Evolutionary conservation across 345 rosid genomes (phyloP).

Genomic region (Gossypium longicalyx): DNA sequence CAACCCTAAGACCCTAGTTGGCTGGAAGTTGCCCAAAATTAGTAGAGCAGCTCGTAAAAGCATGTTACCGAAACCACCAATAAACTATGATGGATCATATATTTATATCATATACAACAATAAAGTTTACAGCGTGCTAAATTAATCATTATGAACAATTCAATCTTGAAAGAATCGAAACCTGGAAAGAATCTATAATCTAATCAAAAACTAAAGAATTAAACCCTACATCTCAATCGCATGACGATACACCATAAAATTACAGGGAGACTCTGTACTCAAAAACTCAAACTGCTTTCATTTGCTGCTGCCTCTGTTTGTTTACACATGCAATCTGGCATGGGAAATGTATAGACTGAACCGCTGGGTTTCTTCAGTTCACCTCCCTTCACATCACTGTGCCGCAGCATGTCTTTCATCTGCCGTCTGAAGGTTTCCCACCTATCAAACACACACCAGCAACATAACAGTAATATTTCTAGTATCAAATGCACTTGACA

Average conservation of each 20-base stretch:
- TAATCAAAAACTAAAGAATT: conserved; percentile 11
- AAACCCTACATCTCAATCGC: not conserved
- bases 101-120: conserved; percentile 2
- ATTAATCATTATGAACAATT: not conserved
- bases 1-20: too few relatives aligned
- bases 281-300: not conserved
- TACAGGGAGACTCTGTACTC: not conserved
- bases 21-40: too few relatives aligned
- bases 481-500: too few relatives aligned
- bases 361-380: conserved; percentile 63
- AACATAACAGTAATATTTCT: too few relatives aligned
- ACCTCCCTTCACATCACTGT: conserved; percentile 64
- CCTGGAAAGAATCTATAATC: not conserved
- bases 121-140: not conserved
- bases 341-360: conserved; percentile 81
- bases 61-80: not conserved
- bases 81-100: not conserved
- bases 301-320: conserved; percentile 27
- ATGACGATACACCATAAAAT: conserved; percentile 2
- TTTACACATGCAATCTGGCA: conserved; percentile 97
- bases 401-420: conserved; percentile 75
- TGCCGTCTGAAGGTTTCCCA: conserved; percentile 82
- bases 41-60: too few relatives aligned
- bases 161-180: conserved; percentile 1
- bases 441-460: conserved; percentile 25